Conservation (phyloP, 2,329 filamentous ascomycete species). For the Fusarium sp. region DNA sequence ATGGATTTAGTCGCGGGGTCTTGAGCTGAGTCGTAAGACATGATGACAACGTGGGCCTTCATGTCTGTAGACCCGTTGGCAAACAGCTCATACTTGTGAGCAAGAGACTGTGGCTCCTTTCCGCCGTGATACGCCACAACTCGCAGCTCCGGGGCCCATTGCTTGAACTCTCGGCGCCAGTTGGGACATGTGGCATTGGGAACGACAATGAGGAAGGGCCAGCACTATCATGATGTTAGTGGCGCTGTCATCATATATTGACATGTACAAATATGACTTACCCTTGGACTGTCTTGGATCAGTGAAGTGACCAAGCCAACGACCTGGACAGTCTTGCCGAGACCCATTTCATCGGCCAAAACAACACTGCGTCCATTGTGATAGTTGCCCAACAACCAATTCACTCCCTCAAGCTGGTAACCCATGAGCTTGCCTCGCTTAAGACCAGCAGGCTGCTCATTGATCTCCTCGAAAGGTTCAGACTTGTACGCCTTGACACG, state of each 20-base stretch:
- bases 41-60: slow-evolving; percentile 91
- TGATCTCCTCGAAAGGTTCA: slow-evolving; percentile 75
- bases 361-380: slow-evolving; percentile 86
- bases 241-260: neutral
- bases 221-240: slow-evolving; percentile 65
- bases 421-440: slow-evolving; percentile 87
- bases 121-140: slow-evolving; percentile 95
- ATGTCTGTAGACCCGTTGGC: slow-evolving; percentile 74
- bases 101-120: slow-evolving; percentile 77
- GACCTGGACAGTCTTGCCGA: slow-evolving; percentile 97
- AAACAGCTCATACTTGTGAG: slow-evolving; percentile 88
- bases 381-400: slow-evolving; percentile 95
- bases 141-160: slow-evolving; percentile 86
- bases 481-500: slow-evolving; percentile 77
- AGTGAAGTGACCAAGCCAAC: slow-evolving; percentile 84
- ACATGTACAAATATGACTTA: slow-evolving; percentile 28
- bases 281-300: slow-evolving; percentile 70
- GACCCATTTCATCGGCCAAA: slow-evolving; percentile 96
- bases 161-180: slow-evolving; percentile 95
- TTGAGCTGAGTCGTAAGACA: slow-evolving; percentile 90
- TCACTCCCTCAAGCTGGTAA: slow-evolving; percentile 92
- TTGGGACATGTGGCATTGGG: slow-evolving; percentile 98
- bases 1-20: slow-evolving; percentile 75
- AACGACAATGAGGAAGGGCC: slow-evolving; percentile 92
- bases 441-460: slow-evolving; percentile 79